Conservation (phyloP, 192 early-diverging fungal species). For the Borealophlyctis nickersoniae region DNA sequence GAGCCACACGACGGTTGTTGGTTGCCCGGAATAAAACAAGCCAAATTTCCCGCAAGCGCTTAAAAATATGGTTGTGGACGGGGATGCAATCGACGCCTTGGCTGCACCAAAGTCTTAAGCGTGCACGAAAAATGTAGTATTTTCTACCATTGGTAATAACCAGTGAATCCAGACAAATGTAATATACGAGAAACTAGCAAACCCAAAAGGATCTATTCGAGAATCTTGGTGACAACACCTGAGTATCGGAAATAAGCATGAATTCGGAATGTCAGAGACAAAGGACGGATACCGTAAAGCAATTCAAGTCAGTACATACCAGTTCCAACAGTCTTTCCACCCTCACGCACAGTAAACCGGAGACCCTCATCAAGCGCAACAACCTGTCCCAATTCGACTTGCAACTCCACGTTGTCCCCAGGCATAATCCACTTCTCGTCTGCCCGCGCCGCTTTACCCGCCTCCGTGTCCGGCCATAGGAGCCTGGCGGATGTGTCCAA, state of each 20-base stretch:
- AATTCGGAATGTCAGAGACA: too few species aligned
- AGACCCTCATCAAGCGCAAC: conserved; percentile 91
- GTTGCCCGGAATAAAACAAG: too few species aligned
- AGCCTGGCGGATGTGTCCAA: conserved; percentile 90
- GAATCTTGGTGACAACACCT: conserved; percentile 69
- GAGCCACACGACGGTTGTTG: too few species aligned
- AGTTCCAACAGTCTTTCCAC: conserved; percentile 95
- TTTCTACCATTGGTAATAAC: too few species aligned
- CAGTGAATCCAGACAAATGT: too few species aligned
- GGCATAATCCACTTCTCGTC: conserved; percentile 98
- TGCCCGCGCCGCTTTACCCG: conserved; percentile 72
- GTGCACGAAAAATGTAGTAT: too few species aligned
- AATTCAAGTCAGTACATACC: conserved; percentile 32
- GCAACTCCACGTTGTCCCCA: conserved; percentile 90
- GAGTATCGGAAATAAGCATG: conserved; percentile 12
- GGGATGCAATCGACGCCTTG: too few species aligned
- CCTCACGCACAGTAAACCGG: conserved; percentile 97
- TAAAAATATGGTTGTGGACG: too few species aligned
- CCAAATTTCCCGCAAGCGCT: too few species aligned
- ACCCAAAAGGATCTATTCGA: conserved; percentile 53
- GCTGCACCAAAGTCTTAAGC: too few species aligned
- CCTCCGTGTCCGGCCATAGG: conserved; percentile 49
- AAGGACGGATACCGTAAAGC: background rate
- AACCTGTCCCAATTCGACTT: conserved; percentile 75
- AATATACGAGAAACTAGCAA: too few species aligned